Evolutionary conservation across 164 flowering plant genomes (phyloP), one percentile per base, ranked within the genome.

Genomic region (Santalum album): DNA sequence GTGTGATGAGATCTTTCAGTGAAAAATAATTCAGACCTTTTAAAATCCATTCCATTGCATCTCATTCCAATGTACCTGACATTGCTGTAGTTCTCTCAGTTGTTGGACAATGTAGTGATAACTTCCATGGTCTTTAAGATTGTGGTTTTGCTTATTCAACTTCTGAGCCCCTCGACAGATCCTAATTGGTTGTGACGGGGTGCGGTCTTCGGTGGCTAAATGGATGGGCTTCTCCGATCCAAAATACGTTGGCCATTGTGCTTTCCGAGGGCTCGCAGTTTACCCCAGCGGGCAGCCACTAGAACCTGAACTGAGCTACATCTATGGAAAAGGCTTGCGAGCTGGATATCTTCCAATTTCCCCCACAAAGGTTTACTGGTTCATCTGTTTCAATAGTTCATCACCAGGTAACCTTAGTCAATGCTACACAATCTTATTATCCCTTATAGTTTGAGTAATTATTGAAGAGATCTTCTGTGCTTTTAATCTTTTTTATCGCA

Each of bases 171-270:
- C 19, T 17, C 22, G 4, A 22, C 49, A 92, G 96, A 65, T 88
- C 55, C 81, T 92, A 38, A 80, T 92, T 39, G 98, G 87, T 17
- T 92, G 96, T 55, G 98, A 92, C 65, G 98, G 96, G 25, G 65
- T 86, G 42, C 82, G 87, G 9, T 92, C 98, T 53, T 78, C 82
- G 25, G 68, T 88, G 20, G 98, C 98, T 4, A 82, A 74, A 60
- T 88, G 95, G 95, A 81, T 92, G 87, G 98, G 98, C 14, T 88
- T 84, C 68, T 54, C 83, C 17, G 90, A 84, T 42, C 83, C 98
- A 0, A 79, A 54, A 39, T 92, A 84, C 70, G 84, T 70, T 17
- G 98, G 98, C 17, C 86, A 86, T 51, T 83, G 83, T 59, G 96
- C 96, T 62, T 81, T 81, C 51, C 87, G 96, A 7, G 98, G 98